Conservation (phyloP, 768 basidiomycete species). For the Dentipellis fragilis region DNA sequence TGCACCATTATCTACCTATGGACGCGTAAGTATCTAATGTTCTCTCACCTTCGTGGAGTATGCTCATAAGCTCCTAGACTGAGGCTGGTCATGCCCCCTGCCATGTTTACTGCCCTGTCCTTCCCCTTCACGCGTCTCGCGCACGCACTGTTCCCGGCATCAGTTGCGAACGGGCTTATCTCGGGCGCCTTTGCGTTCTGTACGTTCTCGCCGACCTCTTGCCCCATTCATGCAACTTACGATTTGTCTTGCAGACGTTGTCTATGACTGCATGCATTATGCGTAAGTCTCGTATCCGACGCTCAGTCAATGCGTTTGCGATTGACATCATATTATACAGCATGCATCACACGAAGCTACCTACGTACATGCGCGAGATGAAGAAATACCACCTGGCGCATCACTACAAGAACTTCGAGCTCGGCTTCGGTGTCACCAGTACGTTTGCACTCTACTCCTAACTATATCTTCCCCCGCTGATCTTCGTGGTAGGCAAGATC, state of each 20-base stretch:
- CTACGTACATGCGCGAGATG: constrained; percentile 80
- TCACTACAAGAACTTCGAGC: constrained; percentile 97
- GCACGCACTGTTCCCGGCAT: constrained; percentile 68
- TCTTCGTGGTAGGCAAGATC: constrained; percentile 53
- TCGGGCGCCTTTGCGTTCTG: constrained; percentile 70
- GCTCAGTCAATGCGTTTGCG: neutral
- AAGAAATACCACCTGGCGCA: constrained; percentile 98
- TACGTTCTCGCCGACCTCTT: constrained; percentile 24
- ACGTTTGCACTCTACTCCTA: constrained; percentile 17
- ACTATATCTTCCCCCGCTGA: neutral
- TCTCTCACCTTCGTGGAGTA: neutral
- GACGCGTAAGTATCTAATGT: constrained; percentile 47
- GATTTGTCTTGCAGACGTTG: constrained; percentile 42
- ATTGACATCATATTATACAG: constrained; percentile 22
- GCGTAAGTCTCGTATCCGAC: constrained; percentile 40
- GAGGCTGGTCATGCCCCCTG: constrained; percentile 95
- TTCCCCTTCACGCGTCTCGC: constrained; percentile 83
- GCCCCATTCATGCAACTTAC: constrained; percentile 4
- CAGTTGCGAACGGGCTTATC: constrained; percentile 88
- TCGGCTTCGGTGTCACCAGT: constrained; percentile 96
- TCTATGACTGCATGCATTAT: constrained; percentile 90
- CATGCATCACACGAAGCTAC: constrained; percentile 80
- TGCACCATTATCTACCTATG: constrained; percentile 98
- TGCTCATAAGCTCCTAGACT: constrained; percentile 34
- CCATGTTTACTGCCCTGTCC: constrained; percentile 66